Conservation (phyloP, 1,139 yeast genomes). For the Pichia sp. region DNA sequence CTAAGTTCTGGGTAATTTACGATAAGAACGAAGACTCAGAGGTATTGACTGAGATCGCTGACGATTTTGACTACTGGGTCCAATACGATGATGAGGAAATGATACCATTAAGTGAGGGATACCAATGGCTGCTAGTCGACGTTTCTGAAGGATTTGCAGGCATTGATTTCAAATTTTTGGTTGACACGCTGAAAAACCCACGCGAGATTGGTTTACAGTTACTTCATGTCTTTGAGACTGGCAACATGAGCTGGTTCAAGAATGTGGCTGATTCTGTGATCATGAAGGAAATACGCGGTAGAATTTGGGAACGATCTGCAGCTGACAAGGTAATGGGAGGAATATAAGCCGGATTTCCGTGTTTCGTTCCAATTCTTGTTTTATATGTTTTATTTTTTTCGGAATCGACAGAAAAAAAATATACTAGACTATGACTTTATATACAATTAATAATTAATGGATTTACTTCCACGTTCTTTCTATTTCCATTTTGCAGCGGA, state of each 20-base stretch:
- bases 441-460: too few relatives aligned
- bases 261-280: conserved; percentile 2
- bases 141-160: conserved; percentile 30
- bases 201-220: not conserved
- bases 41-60: conserved; percentile 25
- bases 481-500: too few relatives aligned
- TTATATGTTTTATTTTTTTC: too few relatives aligned
- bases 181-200: not conserved
- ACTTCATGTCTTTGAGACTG: not conserved
- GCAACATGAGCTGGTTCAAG: conserved; percentile 7
- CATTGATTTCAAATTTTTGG: not conserved
- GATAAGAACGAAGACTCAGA: conserved; percentile 65
- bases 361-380: too few relatives aligned
- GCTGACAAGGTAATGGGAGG: not conserved
- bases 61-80: conserved; percentile 53
- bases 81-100: conserved; percentile 37
- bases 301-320: conserved; percentile 9
- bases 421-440: too few relatives aligned
- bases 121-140: conserved; percentile 39
- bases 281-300: conserved; percentile 5
- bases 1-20: conserved; percentile 43
- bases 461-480: too few relatives aligned
- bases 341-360: too few relatives aligned
- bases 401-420: too few relatives aligned
- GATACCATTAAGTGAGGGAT: conserved; percentile 22